Conservation (phyloP, 768 basidiomycete genomes). For the Boletus fagicola region DNA sequence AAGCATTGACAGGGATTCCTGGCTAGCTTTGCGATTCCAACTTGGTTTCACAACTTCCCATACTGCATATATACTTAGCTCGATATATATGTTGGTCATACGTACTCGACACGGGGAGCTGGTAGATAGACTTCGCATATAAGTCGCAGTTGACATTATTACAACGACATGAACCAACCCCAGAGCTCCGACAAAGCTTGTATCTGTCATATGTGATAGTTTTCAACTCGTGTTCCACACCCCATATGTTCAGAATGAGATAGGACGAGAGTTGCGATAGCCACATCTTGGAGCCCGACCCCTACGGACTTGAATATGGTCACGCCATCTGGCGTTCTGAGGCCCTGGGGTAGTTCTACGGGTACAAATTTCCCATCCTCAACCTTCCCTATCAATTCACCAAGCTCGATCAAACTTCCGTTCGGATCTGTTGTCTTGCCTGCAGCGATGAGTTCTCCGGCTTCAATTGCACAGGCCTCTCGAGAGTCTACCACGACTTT, state of each 20-base stretch:
- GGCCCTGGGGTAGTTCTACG: constrained; percentile 11
- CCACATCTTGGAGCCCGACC: constrained; percentile 83
- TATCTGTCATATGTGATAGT: background rate
- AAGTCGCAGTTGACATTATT: background rate
- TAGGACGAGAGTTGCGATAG: constrained; percentile 70
- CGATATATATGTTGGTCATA: background rate
- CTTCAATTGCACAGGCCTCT: constrained; percentile 68
- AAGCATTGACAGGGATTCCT: no score
- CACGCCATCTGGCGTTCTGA: constrained; percentile 42
- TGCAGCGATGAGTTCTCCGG: constrained; percentile 72
- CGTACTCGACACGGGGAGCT: background rate
- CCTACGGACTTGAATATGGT: constrained; percentile 91
- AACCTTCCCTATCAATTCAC: constrained; percentile 47
- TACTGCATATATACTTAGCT: no score
- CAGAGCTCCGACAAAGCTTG: background rate
- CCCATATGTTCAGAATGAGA: constrained; percentile 53
- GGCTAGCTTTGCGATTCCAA: no score
- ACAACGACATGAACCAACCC: background rate
- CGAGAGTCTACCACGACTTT: constrained; percentile 72
- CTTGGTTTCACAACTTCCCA: no score
- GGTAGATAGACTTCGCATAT: background rate
- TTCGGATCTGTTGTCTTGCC: constrained; percentile 39
- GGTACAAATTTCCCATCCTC: constrained; percentile 9
- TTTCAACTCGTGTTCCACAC: constrained; percentile 41
- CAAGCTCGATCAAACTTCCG: constrained; percentile 61